Percentiles rank a stretch among this genome's conserved stretches.
Conservation (phyloP, 352 stramenopile species). For the Pythium vanterpoolii region DNA sequence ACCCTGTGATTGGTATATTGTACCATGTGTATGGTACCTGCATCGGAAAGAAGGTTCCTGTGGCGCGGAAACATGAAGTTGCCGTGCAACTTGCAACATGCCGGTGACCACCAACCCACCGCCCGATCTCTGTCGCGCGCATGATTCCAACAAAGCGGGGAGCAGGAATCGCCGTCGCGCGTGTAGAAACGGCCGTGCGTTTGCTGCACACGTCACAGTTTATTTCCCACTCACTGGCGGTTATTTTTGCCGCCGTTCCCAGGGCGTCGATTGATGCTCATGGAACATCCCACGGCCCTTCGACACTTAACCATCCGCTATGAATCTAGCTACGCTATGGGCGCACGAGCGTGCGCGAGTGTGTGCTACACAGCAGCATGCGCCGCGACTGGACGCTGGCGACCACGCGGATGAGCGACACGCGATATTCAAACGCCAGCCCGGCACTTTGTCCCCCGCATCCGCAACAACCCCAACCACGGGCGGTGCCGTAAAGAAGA, state of each 20-base stretch:
- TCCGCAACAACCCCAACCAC: background rate
- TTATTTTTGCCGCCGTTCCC: background rate
- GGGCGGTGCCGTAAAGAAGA: slow-evolving; percentile 13
- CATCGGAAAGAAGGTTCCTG: background rate
- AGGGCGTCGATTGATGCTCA: background rate
- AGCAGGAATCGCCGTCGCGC: no score
- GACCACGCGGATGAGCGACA: slow-evolving; percentile 1
- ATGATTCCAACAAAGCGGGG: no score
- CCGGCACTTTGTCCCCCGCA: slow-evolving; percentile 8
- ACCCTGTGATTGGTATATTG: background rate
- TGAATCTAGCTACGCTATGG: slow-evolving; percentile 60
- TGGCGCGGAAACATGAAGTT: background rate
- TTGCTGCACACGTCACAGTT: background rate
- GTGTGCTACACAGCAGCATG: slow-evolving; percentile 5
- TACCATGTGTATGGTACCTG: background rate
- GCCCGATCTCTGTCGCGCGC: no score
- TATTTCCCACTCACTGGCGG: background rate
- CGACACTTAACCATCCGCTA: slow-evolving; percentile 9
- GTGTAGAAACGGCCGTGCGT: background rate
- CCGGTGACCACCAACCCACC: no score
- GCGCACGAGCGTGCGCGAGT: slow-evolving; percentile 45
- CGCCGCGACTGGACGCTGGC: background rate
- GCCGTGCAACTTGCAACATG: background rate
- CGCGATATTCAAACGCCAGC: slow-evolving; percentile 9
- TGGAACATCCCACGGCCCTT: background rate